Evolutionary conservation across 768 basidiomycete genomes (phyloP), one percentile per base, ranked within the genome.

Genomic region (Termitomyces titanicus): DNA sequence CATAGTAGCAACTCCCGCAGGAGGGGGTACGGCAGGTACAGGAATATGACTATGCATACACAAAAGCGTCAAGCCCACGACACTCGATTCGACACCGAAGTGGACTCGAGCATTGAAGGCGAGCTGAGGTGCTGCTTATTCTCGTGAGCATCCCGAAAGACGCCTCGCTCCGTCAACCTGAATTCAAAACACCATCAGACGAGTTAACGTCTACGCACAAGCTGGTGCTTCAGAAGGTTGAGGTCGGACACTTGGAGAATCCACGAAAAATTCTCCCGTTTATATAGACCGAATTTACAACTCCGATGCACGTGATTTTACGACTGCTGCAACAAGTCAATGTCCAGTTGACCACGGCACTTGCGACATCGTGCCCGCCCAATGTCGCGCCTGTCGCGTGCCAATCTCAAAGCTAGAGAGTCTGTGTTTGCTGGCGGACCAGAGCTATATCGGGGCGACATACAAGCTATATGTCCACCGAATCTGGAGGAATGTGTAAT

Each of bases 101-200:
- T 35, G 47, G 34, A 48, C 47, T 34, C 20, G 22, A 24, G 47
- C 34, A 37, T 35, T 24, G 56, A 71, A 56, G 58, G 43, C 59
- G 57, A 65, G 61, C 56, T 57, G 55, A 54, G 53, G 44, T 61
- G 56, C 53, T 57, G 69, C 76, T 78, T 58, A 44, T 57, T 78
- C 74, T 78, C 47, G 67, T 69, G 71, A 74, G 62, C 72, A 64
- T 56, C 61, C 69, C 66, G 55, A 66, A 63, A 71, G 71, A 76
- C 74, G 68, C 82, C 85, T 87, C 84, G 85, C 86, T 88, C 86
- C 85, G 78, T 75, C 85, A 84, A 87, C 87, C 80, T 70, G 78
- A 85, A 86, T 77, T 69, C 58, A 39, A 62, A 74, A 85, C 86
- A 84, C 74, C 82, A 81, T 53, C 75, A 81, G 46, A 47, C 20